Conservation (phyloP, 345 rosid species). For the Raphanus raphanistrum region DNA sequence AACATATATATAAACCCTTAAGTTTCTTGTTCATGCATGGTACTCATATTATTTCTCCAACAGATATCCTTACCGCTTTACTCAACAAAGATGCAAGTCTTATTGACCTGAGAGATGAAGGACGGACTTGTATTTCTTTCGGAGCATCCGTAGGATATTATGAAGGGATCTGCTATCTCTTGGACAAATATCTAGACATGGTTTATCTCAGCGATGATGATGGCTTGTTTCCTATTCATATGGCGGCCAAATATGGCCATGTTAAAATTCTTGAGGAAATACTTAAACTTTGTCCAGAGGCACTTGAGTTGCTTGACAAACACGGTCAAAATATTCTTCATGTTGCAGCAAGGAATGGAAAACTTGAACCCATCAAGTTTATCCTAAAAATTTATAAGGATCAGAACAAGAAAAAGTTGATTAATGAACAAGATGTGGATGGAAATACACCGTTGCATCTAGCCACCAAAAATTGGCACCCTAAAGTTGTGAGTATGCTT, state of each 20-base stretch:
- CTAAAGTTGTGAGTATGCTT: neutral
- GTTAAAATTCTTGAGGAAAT: neutral
- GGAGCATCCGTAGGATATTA: neutral
- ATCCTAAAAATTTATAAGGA: neutral
- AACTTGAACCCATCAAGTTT: neutral
- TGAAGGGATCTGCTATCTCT: neutral
- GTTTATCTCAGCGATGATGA: neutral
- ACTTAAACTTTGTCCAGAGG: neutral
- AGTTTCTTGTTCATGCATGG: too few species aligned
- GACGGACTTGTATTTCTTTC: constrained; percentile 18
- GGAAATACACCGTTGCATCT: constrained; percentile 15
- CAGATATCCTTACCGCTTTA: neutral
- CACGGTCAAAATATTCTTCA: constrained; percentile 15
- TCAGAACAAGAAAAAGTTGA: neutral
- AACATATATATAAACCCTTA: too few species aligned
- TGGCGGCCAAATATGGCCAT: neutral
- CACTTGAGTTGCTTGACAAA: neutral
- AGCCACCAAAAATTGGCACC: constrained; percentile 16
- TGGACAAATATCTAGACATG: neutral
- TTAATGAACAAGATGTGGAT: neutral
- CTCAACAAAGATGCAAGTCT: constrained; percentile 5
- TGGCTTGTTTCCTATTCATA: neutral
- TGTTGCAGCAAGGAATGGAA: neutral
- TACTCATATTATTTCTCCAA: too few species aligned
- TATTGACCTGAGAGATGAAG: constrained; percentile 2